A percentile compares a stretch with the other conserved stretches of the same genome.
Conservation (phyloP, 495 filamentous ascomycete species). For the Trichocladium uniseriatum region DNA sequence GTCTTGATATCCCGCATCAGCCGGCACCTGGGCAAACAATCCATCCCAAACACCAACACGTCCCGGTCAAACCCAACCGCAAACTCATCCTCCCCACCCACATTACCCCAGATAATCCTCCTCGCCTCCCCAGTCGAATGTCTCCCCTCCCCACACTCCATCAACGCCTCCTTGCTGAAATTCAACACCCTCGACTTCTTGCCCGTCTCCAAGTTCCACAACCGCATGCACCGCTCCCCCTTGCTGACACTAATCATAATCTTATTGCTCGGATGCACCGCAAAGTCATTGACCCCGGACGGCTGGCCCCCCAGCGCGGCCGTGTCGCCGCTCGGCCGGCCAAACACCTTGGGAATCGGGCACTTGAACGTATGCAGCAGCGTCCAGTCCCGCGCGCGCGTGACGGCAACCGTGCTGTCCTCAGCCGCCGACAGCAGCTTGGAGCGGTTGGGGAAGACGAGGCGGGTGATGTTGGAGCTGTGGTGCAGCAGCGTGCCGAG, state of each 20-base stretch:
- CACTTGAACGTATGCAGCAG: constrained; percentile 84
- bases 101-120: constrained; percentile 68
- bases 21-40: constrained; percentile 68
- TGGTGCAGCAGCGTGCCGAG: constrained; percentile 84
- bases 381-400: constrained; percentile 80
- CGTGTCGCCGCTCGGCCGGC: constrained; percentile 84
- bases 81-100: constrained; percentile 64
- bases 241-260: constrained; percentile 85
- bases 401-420: constrained; percentile 81
- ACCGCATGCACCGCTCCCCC: constrained; percentile 79
- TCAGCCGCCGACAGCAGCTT: constrained; percentile 80
- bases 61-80: constrained; percentile 84
- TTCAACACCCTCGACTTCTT: constrained; percentile 89
- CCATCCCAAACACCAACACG: constrained; percentile 73
- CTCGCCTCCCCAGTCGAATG: constrained; percentile 75
- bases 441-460: constrained; percentile 74
- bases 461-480: constrained; percentile 61
- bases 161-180: constrained; percentile 59
- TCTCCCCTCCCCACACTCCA: constrained; percentile 63
- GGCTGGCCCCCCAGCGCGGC: constrained; percentile 74
- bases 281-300: constrained; percentile 87
- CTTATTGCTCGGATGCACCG: constrained; percentile 92
- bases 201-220: constrained; percentile 96
- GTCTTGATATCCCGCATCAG: constrained; percentile 56
- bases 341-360: constrained; percentile 71